Percentiles rank a stretch among this genome's conserved stretches.
Evolutionary conservation across 2,329 filamentous ascomycete genomes (phyloP).

Genomic region (Geosmithia morbida): DNA sequence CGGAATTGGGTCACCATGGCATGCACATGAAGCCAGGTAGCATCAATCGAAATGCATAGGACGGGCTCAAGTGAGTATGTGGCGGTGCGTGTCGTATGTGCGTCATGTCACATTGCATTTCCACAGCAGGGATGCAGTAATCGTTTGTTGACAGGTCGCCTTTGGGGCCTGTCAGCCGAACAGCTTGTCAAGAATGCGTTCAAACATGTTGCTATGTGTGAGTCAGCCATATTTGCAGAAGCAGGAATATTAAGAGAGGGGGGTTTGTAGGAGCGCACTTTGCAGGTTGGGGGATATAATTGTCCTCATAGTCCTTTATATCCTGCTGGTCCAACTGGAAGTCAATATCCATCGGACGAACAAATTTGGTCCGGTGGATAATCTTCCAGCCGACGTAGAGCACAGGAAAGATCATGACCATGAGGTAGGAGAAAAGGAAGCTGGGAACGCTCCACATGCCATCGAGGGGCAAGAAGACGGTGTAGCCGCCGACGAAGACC

Average conservation of each 20-base stretch:
- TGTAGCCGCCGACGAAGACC: conserved; percentile 62
- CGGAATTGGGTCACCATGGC: not conserved
- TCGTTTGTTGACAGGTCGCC: not conserved
- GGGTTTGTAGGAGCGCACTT: conserved; percentile 23
- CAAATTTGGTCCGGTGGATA: conserved; percentile 44
- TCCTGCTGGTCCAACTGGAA: conserved; percentile 46
- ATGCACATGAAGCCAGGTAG: too few relatives aligned
- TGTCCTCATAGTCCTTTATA: conserved; percentile 53
- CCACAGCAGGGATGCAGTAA: not conserved
- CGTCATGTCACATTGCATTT: not conserved
- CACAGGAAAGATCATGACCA: conserved; percentile 55
- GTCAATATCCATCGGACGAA: conserved; percentile 45
- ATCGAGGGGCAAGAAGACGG: conserved; percentile 50
- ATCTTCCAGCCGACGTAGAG: conserved; percentile 62
- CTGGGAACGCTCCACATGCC: conserved; percentile 51
- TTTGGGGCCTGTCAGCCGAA: conserved; percentile 3
- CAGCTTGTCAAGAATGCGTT: conserved; percentile 5
- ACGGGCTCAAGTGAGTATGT: not conserved
- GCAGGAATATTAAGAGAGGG: too few relatives aligned
- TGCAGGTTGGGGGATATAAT: conserved; percentile 38
- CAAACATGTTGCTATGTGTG: conserved; percentile 6
- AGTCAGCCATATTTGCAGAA: too few relatives aligned
- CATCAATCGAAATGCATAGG: not conserved
- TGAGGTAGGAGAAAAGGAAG: conserved; percentile 67
- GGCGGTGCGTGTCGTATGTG: not conserved